These are phyloP conservation scores for Xylaria sp. DNA, from an alignment of 2,329 filamentous ascomycete species.

Conservation along the genomic window DNA sequence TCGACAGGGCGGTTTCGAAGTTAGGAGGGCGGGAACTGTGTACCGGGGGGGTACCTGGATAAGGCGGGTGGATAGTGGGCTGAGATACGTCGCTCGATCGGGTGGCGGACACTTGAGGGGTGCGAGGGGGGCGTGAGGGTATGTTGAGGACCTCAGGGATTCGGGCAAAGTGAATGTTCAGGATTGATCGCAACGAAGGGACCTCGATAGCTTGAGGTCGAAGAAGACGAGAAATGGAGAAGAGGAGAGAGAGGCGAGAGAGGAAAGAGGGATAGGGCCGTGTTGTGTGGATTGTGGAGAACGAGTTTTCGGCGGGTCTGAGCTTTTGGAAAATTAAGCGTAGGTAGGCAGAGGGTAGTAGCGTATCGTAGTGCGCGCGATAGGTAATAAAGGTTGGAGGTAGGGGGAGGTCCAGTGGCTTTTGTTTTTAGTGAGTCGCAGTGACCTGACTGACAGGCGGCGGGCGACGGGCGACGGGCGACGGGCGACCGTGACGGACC, in stretches of 20 bases:
- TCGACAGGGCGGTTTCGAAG: conserved; percentile 8
- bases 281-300: conserved; percentile 25
- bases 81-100: background rate
- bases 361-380: background rate
- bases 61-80: background rate
- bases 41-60: background rate
- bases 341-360: conserved; percentile 2
- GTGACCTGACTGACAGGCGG: too few relatives aligned
- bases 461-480: background rate
- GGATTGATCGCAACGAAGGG: conserved; percentile 26
- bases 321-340: conserved; percentile 4
- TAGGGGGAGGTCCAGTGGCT: conserved; percentile 1
- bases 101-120: background rate
- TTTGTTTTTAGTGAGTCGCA: too few relatives aligned
- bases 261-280: conserved; percentile 9
- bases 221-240: conserved; percentile 27
- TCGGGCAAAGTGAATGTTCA: background rate
- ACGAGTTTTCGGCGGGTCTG: conserved; percentile 22
- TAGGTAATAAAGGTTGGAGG: background rate
- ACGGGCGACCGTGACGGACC: background rate
- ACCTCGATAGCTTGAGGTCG: conserved; percentile 19
- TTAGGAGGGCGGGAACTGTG: conserved; percentile 6
- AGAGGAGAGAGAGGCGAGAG: conserved; percentile 24
- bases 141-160: background rate
- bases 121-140: background rate